Base-by-base conservation (phyloP, 345 rosid species). In the Syzygium aqueum region DNA sequence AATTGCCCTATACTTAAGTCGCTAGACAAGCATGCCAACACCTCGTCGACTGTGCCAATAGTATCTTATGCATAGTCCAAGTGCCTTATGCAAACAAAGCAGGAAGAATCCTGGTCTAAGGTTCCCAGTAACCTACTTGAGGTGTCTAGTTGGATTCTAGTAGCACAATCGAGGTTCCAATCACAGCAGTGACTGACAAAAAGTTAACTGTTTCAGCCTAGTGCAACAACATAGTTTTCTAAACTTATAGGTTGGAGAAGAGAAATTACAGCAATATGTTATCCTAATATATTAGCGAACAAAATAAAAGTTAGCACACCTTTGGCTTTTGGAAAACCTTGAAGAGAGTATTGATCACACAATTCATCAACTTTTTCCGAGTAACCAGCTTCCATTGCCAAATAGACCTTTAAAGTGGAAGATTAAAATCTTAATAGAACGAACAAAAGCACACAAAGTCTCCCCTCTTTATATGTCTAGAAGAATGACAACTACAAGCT, bases 311-410 rank as follows among this genome's bases (percentile, higher is more conserved):
- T 73, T 33, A 30, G 85, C 67, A 54, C 50, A 95, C 96, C 98
- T 91, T 90, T 90, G 85, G 90, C 89, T 89, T 92, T 95, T 83
- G 91, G 88, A 90, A 96, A 95, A 53, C 96, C 96, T 91, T 95
- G 91, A 86, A 97, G 98, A 84, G 94, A 94, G 92, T 95, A 95
- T 53, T 93, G 93, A 85, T 91, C 89, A 89, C 98, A 94, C 57
- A 97, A 93, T 89, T 97, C 99, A 90, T 94, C 95, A 89, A 97
- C 99, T 92, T 97, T 97, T 94, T 97, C 99, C 2, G 85, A 65
- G 91, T 96, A 97, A 83, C 99, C 97, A 89, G 99, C 98, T 94
- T 97, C 99, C 99, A 96, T 93, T 85, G 99, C 99, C 94, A 97
- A 89, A 93, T 93, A 94, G 88, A 97, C 98, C 99, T 97, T 85